A percentile compares a stretch with the other conserved stretches of the same genome.
These are phyloP conservation scores for Metarhizium guizhouense DNA, from an alignment of 2,329 filamentous ascomycete species.

Conservation along the genomic window DNA sequence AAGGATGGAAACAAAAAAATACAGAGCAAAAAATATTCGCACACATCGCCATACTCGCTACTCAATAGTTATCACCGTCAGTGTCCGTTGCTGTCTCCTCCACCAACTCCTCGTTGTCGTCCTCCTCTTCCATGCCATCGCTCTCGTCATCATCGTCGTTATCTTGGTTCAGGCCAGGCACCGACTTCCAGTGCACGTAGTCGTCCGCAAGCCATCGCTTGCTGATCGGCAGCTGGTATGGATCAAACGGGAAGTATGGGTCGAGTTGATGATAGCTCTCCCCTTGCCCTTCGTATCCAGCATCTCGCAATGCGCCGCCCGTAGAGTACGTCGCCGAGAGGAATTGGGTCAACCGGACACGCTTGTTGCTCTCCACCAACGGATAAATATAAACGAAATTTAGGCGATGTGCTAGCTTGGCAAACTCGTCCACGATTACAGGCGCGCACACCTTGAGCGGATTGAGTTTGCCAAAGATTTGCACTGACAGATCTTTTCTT, in stretches of 20 bases:
- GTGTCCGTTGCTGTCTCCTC: conserved; percentile 44
- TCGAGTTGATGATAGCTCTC: conserved; percentile 81
- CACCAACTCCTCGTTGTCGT: conserved; percentile 28
- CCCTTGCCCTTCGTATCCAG: conserved; percentile 42
- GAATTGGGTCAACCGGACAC: conserved; percentile 68
- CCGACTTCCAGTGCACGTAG: conserved; percentile 71
- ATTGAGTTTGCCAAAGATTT: conserved; percentile 84
- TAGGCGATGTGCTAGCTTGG: conserved; percentile 76
- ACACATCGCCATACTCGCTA: conserved; percentile 11
- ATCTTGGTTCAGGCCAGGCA: conserved; percentile 58
- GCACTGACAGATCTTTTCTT: conserved; percentile 63
- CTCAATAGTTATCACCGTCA: conserved; percentile 28
- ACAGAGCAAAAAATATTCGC: conserved; percentile 11
- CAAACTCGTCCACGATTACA: conserved; percentile 84
- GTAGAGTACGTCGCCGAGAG: conserved; percentile 47
- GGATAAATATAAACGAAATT: conserved; percentile 84
- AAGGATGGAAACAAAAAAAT: background rate
- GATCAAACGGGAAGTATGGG: conserved; percentile 95
- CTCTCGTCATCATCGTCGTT: conserved; percentile 46
- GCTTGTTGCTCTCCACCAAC: conserved; percentile 85
- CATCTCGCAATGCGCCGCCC: conserved; percentile 45
- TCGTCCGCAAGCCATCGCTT: conserved; percentile 80
- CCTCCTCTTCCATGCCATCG: conserved; percentile 40
- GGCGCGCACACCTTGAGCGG: conserved; percentile 92
- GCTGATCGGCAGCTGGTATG: conserved; percentile 82